A percentile compares a stretch with the other conserved stretches of the same genome.
phyloP scores from a whole-genome alignment of 306 rosid genomes.

The Casuarina glauca region DNA sequence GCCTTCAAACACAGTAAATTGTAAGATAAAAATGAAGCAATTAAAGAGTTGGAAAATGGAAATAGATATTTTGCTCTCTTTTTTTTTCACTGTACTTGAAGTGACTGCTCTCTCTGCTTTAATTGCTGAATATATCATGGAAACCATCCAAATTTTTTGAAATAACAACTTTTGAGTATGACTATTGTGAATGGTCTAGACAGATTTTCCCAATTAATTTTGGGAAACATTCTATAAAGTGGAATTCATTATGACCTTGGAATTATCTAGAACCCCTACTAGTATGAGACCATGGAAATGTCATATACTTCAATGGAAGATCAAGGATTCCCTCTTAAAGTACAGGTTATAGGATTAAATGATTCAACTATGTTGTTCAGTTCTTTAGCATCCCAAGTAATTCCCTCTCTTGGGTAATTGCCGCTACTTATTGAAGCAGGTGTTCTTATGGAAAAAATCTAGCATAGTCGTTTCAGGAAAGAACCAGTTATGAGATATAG shows the following conservation, averaged over 20 bases:
- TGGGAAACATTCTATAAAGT: neutral
- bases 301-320: too few relatives aligned
- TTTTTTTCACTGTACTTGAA: neutral
- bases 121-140: neutral
- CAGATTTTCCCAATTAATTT: neutral
- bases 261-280: neutral
- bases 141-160: neutral
- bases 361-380: too few relatives aligned
- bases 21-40: neutral
- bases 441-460: too few relatives aligned
- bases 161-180: neutral
- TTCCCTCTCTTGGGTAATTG: too few relatives aligned
- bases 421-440: too few relatives aligned
- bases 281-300: neutral
- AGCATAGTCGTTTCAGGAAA: too few relatives aligned
- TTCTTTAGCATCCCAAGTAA: too few relatives aligned
- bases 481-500: too few relatives aligned
- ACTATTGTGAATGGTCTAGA: neutral
- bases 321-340: too few relatives aligned
- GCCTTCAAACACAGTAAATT: neutral
- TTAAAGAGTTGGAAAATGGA: neutral
- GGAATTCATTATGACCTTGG: neutral
- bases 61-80: neutral
- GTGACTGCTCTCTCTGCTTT: neutral
- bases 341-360: too few relatives aligned